Evolutionary conservation across 208 protist species (phyloP).

Genomic region (Leishmania major): DNA sequence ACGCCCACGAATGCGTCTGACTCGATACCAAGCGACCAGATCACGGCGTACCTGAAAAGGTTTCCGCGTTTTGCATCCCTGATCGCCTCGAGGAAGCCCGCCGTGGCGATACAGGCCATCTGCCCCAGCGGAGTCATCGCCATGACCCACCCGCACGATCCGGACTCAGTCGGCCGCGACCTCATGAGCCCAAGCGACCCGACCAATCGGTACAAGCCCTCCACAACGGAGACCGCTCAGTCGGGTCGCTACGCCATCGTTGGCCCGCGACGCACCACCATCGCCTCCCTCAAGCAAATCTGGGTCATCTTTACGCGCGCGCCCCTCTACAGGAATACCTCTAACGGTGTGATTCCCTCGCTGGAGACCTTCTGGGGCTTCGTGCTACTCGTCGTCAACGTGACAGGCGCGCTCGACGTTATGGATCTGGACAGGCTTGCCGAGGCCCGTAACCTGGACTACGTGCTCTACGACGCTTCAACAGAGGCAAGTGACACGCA

Average conservation of each 20-base stretch:
- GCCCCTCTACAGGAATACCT: conserved; percentile 52
- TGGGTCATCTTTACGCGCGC: conserved; percentile 51
- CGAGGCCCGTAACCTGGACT: conserved; percentile 32
- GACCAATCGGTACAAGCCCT: conserved; percentile 10
- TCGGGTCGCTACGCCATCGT: conserved; percentile 26
- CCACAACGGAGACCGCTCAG: conserved; percentile 28
- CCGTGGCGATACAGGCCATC: conserved; percentile 26
- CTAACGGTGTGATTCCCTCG: not conserved
- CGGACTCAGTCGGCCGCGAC: conserved; percentile 12
- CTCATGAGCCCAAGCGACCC: conserved; percentile 22
- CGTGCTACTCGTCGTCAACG: conserved; percentile 34
- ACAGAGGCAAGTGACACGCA: too few species aligned
- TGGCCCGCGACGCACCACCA: conserved; percentile 28
- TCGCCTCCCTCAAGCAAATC: conserved; percentile 7
- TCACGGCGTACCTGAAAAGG: not conserved
- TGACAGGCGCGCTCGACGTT: conserved; percentile 37
- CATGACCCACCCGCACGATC: conserved; percentile 32
- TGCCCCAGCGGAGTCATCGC: conserved; percentile 64
- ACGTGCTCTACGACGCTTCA: conserved; percentile 37
- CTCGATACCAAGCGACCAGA: not conserved
- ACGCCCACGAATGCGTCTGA: conserved; percentile 23
- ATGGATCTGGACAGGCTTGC: conserved; percentile 17
- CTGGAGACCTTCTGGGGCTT: conserved; percentile 80
- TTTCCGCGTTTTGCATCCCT: conserved; percentile 4
- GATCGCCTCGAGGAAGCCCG: conserved; percentile 11